Base-by-base conservation (phyloP, 345 rosid species). In the Camelina neglecta region DNA sequence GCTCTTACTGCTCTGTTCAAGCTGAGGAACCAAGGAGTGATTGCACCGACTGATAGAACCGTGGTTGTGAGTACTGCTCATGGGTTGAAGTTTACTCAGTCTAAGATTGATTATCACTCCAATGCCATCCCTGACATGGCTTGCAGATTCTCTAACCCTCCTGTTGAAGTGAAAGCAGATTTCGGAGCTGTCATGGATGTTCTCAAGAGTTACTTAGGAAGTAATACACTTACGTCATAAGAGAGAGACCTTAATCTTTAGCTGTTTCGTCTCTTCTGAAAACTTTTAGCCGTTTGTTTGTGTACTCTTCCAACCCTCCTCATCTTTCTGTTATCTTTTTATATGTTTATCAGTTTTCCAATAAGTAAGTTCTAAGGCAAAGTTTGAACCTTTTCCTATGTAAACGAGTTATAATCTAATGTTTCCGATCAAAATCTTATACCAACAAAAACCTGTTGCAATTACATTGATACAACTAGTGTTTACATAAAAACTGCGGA, bases 31-130 rank as follows among this genome's bases (percentile, higher is more conserved):
- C 86, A 88, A 15, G 97, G 97, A 74, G 83, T 91, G 65, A 91
- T 93, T 20, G 82, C 79, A 18, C 78, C 91, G 0, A 85, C 80
- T 8, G 98, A 91, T 45, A 48, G 90, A 80, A 86, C 97, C 0
- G 92, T 93, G 33, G 98, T 93, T 78, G 98, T 93, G 50, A 93
- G 96, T 69, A 93, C 98, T 2, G 97, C 98, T 59, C 98, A 91
- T 38, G 97, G 98, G 69, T 84, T 93, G 88, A 93, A 93, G 80
- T 89, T 93, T 63, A 83, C 97, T 1, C 90, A 93, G 53, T 84
- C 92, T 10, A 91, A 93, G 90, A 71, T 93, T 42, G 93, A 91
- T 74, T 93, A 91, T 64, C 97, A 93, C 76, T 91, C 97, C 2
- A 88, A 82, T 49, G 80, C 73, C 15, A 93, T 93, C 39, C 83